Evolutionary conservation across 2,329 filamentous ascomycete genomes (phyloP).

Genomic region (Monosporascus sp.): DNA sequence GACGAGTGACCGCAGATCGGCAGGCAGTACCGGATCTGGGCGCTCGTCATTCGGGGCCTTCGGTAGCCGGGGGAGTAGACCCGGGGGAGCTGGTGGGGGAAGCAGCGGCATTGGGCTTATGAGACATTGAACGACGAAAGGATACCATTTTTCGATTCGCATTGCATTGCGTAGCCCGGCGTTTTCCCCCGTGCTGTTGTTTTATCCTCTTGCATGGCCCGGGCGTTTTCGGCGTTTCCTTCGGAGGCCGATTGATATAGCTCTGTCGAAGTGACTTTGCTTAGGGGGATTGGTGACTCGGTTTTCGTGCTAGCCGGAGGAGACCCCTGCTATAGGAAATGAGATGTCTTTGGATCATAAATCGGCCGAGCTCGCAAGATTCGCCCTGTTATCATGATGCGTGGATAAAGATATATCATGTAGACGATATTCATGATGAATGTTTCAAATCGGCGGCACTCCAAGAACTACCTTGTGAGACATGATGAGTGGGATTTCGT

Average conservation of each 20-base stretch:
- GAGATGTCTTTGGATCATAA: too few species aligned
- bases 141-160: not conserved
- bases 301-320: too few species aligned
- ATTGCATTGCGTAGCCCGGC: not conserved
- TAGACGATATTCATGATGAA: too few species aligned
- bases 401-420: too few species aligned
- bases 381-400: too few species aligned
- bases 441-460: too few species aligned
- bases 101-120: constrained; percentile 25
- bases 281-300: too few species aligned
- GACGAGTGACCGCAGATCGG: constrained; percentile 4
- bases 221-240: not conserved
- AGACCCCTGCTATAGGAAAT: too few species aligned
- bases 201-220: not conserved
- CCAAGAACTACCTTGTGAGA: too few species aligned
- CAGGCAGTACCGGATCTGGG: constrained; percentile 6
- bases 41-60: constrained; percentile 4
- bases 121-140: constrained; percentile 18
- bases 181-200: not conserved
- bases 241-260: not conserved
- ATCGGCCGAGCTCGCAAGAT: too few species aligned
- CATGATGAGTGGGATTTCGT: too few species aligned
- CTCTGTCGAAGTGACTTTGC: not conserved
- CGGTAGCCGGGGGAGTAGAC: constrained; percentile 5
- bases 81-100: constrained; percentile 14